Conservation (phyloP, 768 basidiomycete genomes). For the Paxillus rubicundulus region DNA sequence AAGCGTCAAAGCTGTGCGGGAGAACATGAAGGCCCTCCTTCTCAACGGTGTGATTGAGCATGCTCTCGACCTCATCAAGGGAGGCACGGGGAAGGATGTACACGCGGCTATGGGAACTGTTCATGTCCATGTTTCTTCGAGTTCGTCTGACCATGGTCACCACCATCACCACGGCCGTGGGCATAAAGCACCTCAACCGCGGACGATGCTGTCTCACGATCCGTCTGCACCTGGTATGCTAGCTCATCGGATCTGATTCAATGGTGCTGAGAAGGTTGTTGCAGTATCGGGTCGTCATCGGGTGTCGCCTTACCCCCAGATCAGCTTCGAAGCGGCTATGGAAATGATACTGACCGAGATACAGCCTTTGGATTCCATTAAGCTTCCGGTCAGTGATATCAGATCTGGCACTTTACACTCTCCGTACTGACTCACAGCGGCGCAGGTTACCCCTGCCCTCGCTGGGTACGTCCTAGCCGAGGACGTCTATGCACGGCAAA, state of each 20-base stretch:
- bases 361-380: constrained; percentile 37
- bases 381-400: constrained; percentile 44
- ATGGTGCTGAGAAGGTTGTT: neutral
- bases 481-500: constrained; percentile 61
- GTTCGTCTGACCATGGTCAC: constrained; percentile 21
- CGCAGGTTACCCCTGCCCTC: constrained; percentile 58
- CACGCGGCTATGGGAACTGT: constrained; percentile 49
- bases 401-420: neutral
- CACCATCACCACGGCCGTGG: constrained; percentile 36
- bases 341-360: constrained; percentile 50
- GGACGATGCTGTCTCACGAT: constrained; percentile 63
- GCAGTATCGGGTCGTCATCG: constrained; percentile 71
- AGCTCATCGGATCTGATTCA: neutral
- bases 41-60: constrained; percentile 57
- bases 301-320: constrained; percentile 71
- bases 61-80: constrained; percentile 69
- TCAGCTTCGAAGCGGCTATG: constrained; percentile 67
- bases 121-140: constrained; percentile 15
- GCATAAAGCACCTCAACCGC: constrained; percentile 51
- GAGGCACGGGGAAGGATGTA: constrained; percentile 59
- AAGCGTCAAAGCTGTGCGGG: constrained; percentile 80
- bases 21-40: constrained; percentile 67
- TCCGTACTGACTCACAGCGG: neutral
- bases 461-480: constrained; percentile 72
- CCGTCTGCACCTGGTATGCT: constrained; percentile 62